These are phyloP conservation scores for Trapa bicornis DNA, from an alignment of 345 rosid species.

Conservation along the genomic window DNA sequence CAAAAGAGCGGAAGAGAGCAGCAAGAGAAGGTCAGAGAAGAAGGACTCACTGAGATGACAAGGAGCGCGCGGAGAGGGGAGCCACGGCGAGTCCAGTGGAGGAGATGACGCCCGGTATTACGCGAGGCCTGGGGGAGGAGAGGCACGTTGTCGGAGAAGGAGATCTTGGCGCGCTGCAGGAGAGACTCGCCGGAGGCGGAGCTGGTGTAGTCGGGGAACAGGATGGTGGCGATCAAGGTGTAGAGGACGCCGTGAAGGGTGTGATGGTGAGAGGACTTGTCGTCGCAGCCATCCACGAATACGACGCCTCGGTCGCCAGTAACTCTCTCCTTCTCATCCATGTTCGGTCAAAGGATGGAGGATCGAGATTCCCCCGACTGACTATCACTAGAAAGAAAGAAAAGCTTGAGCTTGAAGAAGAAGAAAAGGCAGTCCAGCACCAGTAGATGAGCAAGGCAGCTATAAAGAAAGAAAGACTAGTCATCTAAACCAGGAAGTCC, in stretches of 20 bases:
- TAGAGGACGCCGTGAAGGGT: conserved; percentile 40
- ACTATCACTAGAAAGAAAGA: neutral
- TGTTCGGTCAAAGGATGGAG: neutral
- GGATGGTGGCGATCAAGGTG: conserved; percentile 29
- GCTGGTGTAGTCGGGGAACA: conserved; percentile 31
- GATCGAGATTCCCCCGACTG: neutral
- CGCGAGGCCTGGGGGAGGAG: conserved; percentile 42
- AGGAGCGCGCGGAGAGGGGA: conserved; percentile 69
- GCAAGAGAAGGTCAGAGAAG: neutral
- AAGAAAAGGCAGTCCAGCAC: too few species aligned
- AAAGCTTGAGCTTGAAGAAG: too few species aligned
- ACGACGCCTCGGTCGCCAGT: neutral
- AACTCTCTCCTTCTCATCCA: neutral
- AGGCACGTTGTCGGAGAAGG: conserved; percentile 35
- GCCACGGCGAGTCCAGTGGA: conserved; percentile 74
- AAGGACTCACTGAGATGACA: conserved; percentile 57
- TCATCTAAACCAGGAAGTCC: too few species aligned
- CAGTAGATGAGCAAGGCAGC: too few species aligned
- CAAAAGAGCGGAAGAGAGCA: neutral
- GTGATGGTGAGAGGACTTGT: neutral
- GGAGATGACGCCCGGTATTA: conserved; percentile 32
- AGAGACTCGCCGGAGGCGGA: conserved; percentile 26
- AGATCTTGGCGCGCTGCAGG: conserved; percentile 37
- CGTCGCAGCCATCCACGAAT: neutral
- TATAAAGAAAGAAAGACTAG: too few species aligned